phyloP scores from a whole-genome alignment of 2,329 filamentous ascomycete species.

The Fusarium sp. region DNA sequence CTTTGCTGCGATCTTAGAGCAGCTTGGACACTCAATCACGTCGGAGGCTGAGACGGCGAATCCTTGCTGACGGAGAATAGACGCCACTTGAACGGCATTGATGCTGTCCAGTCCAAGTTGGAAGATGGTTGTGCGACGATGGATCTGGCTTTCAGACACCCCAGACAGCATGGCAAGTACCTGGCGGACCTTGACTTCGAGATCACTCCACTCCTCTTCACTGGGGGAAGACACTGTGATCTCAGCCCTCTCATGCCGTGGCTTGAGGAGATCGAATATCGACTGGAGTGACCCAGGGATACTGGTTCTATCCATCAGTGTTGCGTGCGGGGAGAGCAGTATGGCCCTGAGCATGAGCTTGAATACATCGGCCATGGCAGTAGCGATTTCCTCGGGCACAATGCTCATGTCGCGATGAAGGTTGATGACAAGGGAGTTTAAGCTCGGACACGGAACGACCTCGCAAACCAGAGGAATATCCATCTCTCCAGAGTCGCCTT shows the following conservation, averaged over 20 bases:
- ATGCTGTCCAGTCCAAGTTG: slow-evolving; percentile 93
- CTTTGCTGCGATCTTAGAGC: slow-evolving; percentile 52
- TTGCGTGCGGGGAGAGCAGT: slow-evolving; percentile 45
- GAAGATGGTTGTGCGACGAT: slow-evolving; percentile 78
- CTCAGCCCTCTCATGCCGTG: slow-evolving; percentile 36
- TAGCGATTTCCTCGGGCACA: slow-evolving; percentile 45
- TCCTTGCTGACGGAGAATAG: slow-evolving; percentile 70
- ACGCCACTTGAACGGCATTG: slow-evolving; percentile 82
- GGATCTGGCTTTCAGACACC: slow-evolving; percentile 62
- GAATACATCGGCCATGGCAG: slow-evolving; percentile 47
- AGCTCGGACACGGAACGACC: slow-evolving; percentile 66
- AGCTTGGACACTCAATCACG: slow-evolving; percentile 74
- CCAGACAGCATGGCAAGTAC: slow-evolving; percentile 71
- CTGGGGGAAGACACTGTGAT: neutral
- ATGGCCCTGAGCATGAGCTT: slow-evolving; percentile 44
- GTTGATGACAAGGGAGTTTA: slow-evolving; percentile 67
- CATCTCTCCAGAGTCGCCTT: slow-evolving; percentile 73
- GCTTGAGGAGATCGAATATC: slow-evolving; percentile 37
- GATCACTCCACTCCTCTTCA: slow-evolving; percentile 58
- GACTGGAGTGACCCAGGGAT: slow-evolving; percentile 39
- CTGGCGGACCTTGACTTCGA: slow-evolving; percentile 65
- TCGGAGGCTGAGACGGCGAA: slow-evolving; percentile 74
- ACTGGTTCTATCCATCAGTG: slow-evolving; percentile 20
- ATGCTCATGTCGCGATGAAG: slow-evolving; percentile 71
- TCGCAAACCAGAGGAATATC: slow-evolving; percentile 84